These are phyloP conservation scores for Priceomyces medius DNA, from an alignment of 805 yeast species.

Conservation along the genomic window DNA sequence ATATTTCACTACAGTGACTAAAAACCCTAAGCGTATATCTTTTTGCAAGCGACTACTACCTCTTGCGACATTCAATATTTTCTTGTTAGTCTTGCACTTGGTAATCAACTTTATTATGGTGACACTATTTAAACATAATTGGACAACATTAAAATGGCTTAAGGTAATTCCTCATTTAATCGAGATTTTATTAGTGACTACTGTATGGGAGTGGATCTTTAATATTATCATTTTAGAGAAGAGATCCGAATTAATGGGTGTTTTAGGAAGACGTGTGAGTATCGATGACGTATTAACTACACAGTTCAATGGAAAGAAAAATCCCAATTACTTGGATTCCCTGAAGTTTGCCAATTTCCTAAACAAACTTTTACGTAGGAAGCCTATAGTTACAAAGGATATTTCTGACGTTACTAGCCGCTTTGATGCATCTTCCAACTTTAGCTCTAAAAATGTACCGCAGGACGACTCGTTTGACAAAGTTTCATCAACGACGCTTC, in stretches of 20 bases:
- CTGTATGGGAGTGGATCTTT: slow-evolving; percentile 67
- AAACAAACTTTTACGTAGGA: neutral
- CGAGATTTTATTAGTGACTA: slow-evolving; percentile 49
- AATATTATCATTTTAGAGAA: slow-evolving; percentile 52
- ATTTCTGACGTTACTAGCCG: neutral
- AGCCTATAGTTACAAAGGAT: neutral
- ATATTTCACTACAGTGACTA: slow-evolving; percentile 36
- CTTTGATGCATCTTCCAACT: neutral
- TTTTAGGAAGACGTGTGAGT: slow-evolving; percentile 60
- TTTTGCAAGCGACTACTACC: slow-evolving; percentile 48
- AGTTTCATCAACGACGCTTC: neutral
- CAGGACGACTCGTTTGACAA: neutral
- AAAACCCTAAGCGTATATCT: slow-evolving; percentile 40
- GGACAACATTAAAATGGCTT: slow-evolving; percentile 52
- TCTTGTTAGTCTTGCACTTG: slow-evolving; percentile 39
- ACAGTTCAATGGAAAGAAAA: neutral
- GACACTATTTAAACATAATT: slow-evolving; percentile 25
- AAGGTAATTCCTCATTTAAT: slow-evolving; percentile 42
- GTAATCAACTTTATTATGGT: slow-evolving; percentile 23
- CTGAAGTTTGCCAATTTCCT: neutral
- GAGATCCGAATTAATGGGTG: slow-evolving; percentile 51
- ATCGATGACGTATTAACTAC: slow-evolving; percentile 37
- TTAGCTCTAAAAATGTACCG: neutral
- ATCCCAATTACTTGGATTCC: neutral
- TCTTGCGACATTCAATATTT: slow-evolving; percentile 45